Base-by-base conservation (phyloP, 768 basidiomycete species). In the Agrocybe pediades region DNA sequence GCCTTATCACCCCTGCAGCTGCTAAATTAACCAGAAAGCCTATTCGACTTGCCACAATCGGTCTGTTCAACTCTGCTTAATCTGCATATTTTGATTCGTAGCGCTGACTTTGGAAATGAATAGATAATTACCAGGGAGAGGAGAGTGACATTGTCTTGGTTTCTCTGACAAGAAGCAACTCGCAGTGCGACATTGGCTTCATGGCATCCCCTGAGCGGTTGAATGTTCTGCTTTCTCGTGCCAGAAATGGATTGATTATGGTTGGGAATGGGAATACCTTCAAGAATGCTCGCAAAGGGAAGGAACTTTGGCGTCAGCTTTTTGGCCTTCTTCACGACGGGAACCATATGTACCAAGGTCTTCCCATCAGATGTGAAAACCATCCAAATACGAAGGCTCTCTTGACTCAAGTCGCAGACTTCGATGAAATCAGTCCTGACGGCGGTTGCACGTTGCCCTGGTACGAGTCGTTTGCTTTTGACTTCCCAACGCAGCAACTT, bases 61-160 rank as follows among this genome's bases (percentile, higher is more conserved):
- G 87, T 86, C 46, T 9, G 73, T 9, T 23, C 33, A n/a, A 13
- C 3, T 20, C 55, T 23, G 9, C 15, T 17, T 9, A 2, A 3
- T 26, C 21, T 20, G 40, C 3, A 17, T 36, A 36, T 19, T 30
- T 25, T n/a, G 2, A 20, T 33, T 19, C 5, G 11, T 43, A 21
- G 33, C 26, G 16, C 23, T 26, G 17, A 2, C 26, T 33, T 42
- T 15, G 9, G 3, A 44, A 13, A 6, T 24, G 27, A 17, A 7
- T 19, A 88, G 88, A 89, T 59, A 90, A 89, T 59, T 90, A 88
- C 55, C 88, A 89, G 62, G 87, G 87, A 2, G 88, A 89, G 62
- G 87, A 89, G 65, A 83, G 83, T 27, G 80, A 88, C 45, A 83
- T 90, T 44, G 83, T 90, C 21, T 69, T 90, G 27, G 74, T 76